Percentiles rank a stretch among this genome's conserved stretches.
Evolutionary conservation across 2,329 filamentous ascomycete species (phyloP).

Genomic region (Akanthomyces dipterigenus): DNA sequence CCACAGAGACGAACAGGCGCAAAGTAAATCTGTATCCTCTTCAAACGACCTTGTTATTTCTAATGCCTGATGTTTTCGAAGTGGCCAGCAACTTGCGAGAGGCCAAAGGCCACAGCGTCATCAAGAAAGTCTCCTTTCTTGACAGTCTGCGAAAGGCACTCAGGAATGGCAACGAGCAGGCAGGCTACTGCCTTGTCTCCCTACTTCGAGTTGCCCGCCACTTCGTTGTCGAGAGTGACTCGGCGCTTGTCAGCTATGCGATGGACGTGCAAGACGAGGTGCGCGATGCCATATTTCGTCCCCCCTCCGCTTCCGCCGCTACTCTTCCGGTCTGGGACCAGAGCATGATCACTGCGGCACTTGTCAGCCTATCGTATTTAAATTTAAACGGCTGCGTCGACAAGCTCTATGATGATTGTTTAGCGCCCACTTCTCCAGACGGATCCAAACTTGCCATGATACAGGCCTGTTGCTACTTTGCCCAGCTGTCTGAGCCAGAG

Average conservation of each 20-base stretch:
- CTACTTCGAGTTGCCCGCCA: slow-evolving; percentile 57
- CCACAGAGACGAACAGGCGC: slow-evolving; percentile 50
- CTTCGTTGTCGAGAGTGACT: slow-evolving; percentile 57
- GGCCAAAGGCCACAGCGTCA: slow-evolving; percentile 53
- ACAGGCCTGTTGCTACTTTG: slow-evolving; percentile 57
- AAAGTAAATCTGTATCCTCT: slow-evolving; percentile 54
- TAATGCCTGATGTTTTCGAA: slow-evolving; percentile 63
- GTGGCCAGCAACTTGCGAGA: slow-evolving; percentile 62
- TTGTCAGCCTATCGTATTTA: slow-evolving; percentile 57
- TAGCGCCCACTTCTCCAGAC: slow-evolving; percentile 48
- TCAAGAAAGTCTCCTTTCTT: slow-evolving; percentile 60
- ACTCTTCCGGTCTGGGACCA: slow-evolving; percentile 51
- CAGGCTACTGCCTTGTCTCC: slow-evolving; percentile 58
- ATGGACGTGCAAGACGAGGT: slow-evolving; percentile 65
- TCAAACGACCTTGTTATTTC: slow-evolving; percentile 55
- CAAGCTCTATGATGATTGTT: slow-evolving; percentile 49
- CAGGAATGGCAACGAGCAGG: slow-evolving; percentile 58
- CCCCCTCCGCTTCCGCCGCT: slow-evolving; percentile 33
- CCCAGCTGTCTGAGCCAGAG: slow-evolving; percentile 40
- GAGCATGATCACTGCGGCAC: slow-evolving; percentile 59
- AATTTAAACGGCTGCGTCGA: slow-evolving; percentile 53
- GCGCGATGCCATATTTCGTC: slow-evolving; percentile 57
- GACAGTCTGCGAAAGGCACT: slow-evolving; percentile 57
- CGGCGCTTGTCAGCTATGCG: slow-evolving; percentile 58
- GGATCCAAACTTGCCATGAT: slow-evolving; percentile 57